Evolutionary conservation across 352 stramenopile genomes (phyloP), one percentile per base, ranked within the genome.

Genomic region (Globisporangium cylindrosporum): DNA sequence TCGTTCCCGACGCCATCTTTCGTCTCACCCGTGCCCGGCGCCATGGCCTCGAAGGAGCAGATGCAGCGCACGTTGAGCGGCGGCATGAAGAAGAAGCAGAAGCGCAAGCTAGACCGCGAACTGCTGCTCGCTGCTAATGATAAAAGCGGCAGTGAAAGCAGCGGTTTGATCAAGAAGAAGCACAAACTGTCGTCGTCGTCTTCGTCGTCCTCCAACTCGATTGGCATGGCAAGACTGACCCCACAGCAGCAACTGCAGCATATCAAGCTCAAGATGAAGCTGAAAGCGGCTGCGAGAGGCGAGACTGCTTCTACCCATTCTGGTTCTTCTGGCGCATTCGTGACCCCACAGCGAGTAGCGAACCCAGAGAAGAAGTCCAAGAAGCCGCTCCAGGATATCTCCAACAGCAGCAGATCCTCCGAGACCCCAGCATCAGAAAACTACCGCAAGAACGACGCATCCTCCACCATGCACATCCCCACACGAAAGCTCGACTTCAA

Each of bases 401-500:
- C 77, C 4, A 86, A 86, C 63, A 69, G 51, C 58, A 82, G 82
- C 59, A 68, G 62, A 20, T 20, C 62, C 3, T 18, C 29, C 34
- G 25, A 65, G 29, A 41, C 61, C 8, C 29, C 24, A 27, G n/a
- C 64, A 38, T 1, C 22, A 53, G 54, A 55, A 7, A 20, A 18
- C 15, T 27, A 63, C 8, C 36, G 43, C 49, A 51, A 58, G 27
- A 54, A 48, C 18, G 48, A 49, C 38, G 15, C 32, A 5, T 49
- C 56, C n/a, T 29, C 7, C 2, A 32, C n/a, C 29, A 64, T 56
- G 25, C 66, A 74, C 24, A 48, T 71, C 36, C 79, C 66, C 9
- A 86, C 78, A 2, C 57, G 80, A 27, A 88, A 86, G 49, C 64
- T 89, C 0, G 77, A 81, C 66, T 89, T 89, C 61, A 60, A 53